Conservation (phyloP, 2,329 filamentous ascomycete species). For the Aspergillus pseudoglaucus region DNA sequence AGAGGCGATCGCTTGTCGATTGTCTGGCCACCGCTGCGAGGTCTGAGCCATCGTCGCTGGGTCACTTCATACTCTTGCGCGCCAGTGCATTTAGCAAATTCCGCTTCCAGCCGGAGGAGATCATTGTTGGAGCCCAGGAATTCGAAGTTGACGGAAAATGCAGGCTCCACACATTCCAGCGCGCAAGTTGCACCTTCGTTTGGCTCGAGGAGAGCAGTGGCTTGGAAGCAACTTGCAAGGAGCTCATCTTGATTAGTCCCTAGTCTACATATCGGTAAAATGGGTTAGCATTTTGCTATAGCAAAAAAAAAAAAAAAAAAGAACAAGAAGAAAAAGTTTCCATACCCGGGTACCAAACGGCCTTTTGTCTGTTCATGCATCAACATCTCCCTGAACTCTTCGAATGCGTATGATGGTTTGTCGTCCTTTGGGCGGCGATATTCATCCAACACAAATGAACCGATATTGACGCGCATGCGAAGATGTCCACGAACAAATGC, state of each 20-base stretch:
- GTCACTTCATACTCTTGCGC: constrained; percentile 28
- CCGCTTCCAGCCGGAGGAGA: constrained; percentile 33
- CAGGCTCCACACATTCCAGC: constrained; percentile 20
- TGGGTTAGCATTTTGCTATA: not conserved
- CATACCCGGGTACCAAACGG: constrained; percentile 33
- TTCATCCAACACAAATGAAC: constrained; percentile 33
- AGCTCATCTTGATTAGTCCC: constrained; percentile 19
- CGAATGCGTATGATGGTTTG: constrained; percentile 23
- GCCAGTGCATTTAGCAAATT: constrained; percentile 24
- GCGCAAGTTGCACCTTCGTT: constrained; percentile 14
- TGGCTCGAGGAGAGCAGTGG: constrained; percentile 23
- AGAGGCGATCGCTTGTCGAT: constrained; percentile 22
- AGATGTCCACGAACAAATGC: constrained; percentile 28
- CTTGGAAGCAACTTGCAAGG: constrained; percentile 22
- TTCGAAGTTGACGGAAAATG: constrained; percentile 37
- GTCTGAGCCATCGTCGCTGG: constrained; percentile 30
- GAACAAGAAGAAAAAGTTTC: not conserved
- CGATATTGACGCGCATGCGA: constrained; percentile 39
- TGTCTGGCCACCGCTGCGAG: constrained; percentile 14
- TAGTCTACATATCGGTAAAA: constrained; percentile 15
- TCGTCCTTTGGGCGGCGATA: constrained; percentile 25
- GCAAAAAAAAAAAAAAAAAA: not conserved
- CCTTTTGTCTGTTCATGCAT: constrained; percentile 30
- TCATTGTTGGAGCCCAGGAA: constrained; percentile 25
- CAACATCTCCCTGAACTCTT: constrained; percentile 38